Evolutionary conservation across 495 filamentous ascomycete genomes (phyloP).

Genomic region (Penicillium daleae): DNA sequence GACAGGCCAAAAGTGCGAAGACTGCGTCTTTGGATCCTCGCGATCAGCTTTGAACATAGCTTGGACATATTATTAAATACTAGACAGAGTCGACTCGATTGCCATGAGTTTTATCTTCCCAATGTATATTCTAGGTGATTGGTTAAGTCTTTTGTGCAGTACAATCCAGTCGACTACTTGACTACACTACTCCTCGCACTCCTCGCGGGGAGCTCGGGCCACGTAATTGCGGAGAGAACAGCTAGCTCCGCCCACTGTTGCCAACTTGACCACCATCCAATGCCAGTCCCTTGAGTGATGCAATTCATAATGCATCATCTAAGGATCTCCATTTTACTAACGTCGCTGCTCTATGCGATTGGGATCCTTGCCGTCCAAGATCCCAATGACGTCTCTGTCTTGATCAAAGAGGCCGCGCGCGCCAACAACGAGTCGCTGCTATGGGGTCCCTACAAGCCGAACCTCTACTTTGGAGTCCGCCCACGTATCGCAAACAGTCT

Average conservation of each 20-base stretch:
- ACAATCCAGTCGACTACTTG: not conserved
- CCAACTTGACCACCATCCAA: slow-evolving; percentile 25
- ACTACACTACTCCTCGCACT: not conserved
- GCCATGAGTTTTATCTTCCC: not conserved
- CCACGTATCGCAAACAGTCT: slow-evolving; percentile 87
- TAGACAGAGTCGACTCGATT: not conserved
- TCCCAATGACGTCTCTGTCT: slow-evolving; percentile 41
- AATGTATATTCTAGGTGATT: not conserved
- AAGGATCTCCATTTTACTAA: slow-evolving; percentile 31
- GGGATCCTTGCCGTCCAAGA: slow-evolving; percentile 39
- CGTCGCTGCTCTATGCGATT: slow-evolving; percentile 38
- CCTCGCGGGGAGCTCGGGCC: slow-evolving; percentile 39
- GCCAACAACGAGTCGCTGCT: slow-evolving; percentile 82
- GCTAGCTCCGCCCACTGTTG: slow-evolving; percentile 22
- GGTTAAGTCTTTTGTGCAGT: not conserved
- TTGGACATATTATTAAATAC: not conserved
- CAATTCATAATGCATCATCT: slow-evolving; percentile 39
- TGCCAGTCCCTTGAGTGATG: slow-evolving; percentile 30
- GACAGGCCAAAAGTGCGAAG: slow-evolving; percentile 73
- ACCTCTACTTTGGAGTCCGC: slow-evolving; percentile 92
- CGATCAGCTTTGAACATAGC: slow-evolving; percentile 43
- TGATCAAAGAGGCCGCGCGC: slow-evolving; percentile 48
- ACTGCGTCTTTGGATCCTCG: slow-evolving; percentile 72
- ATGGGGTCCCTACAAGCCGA: slow-evolving; percentile 96
- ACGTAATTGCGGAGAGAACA: slow-evolving; percentile 45